A percentile compares a stretch with the other conserved stretches of the same genome.
Evolutionary conservation across 345 rosid genomes (phyloP).

Genomic region (Nasturtium officinale): DNA sequence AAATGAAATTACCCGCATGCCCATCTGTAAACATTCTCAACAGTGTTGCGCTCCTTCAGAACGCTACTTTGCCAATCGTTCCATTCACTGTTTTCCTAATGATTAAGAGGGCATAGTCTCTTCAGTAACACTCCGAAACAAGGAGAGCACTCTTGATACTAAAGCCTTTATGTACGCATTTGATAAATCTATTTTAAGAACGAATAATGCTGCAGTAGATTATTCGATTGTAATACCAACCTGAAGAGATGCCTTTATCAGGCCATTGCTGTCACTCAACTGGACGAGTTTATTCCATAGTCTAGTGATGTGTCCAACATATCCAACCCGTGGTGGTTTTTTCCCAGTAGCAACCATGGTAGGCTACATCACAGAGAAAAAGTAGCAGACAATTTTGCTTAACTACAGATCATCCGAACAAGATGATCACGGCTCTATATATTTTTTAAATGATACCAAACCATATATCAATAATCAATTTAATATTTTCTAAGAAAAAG

Average conservation of each 20-base stretch:
- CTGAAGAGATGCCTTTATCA: conserved; percentile 70
- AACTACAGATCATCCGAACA: conserved; percentile 13
- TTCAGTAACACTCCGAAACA: conserved; percentile 12
- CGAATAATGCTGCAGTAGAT: conserved; percentile 3
- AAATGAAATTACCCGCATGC: conserved; percentile 74
- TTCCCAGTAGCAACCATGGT: conserved; percentile 75
- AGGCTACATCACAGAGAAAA: conserved; percentile 58
- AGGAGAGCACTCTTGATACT: conserved; percentile 15
- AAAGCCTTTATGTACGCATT: neutral
- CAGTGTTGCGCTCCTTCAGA: conserved; percentile 78
- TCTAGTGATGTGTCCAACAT: conserved; percentile 87
- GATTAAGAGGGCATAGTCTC: conserved; percentile 27
- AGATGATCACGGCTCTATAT: neutral
- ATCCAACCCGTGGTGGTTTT: conserved; percentile 76
- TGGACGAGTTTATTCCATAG: conserved; percentile 84
- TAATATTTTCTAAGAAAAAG: neutral
- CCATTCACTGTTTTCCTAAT: conserved; percentile 84
- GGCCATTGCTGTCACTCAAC: conserved; percentile 61
- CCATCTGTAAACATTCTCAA: conserved; percentile 95
- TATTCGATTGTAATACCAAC: conserved; percentile 47
- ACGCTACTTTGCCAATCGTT: conserved; percentile 74
- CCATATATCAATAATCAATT: neutral
- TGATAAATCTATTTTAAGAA: neutral
- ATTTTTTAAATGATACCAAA: neutral
- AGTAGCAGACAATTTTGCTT: neutral